Evolutionary conservation across 805 yeast genomes (phyloP), one percentile per base, ranked within the genome.

Genomic region (Yarrowia alimentaria): DNA sequence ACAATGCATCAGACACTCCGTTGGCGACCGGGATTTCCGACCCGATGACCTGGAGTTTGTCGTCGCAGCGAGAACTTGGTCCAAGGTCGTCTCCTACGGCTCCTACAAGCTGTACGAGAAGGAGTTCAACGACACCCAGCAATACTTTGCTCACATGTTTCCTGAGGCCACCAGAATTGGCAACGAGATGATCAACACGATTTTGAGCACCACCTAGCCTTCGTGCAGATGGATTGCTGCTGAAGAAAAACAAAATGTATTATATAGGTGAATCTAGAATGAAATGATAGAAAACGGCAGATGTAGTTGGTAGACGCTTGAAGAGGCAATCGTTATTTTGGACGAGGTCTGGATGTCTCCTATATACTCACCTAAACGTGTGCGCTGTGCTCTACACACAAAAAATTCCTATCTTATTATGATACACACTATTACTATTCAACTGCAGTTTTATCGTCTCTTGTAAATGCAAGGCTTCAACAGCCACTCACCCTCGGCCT

Each of bases 401-500:
- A n/a, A n/a, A n/a, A n/a, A n/a, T n/a, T n/a, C n/a, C n/a, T n/a
- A n/a, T n/a, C n/a, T n/a, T n/a, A n/a, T n/a, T n/a, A n/a, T n/a
- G n/a, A n/a, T n/a, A n/a, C n/a, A n/a, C n/a, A n/a, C n/a, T n/a
- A n/a, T n/a, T n/a, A n/a, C n/a, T n/a, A n/a, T n/a, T n/a, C n/a
- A n/a, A n/a, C n/a, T n/a, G n/a, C n/a, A n/a, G n/a, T n/a, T n/a
- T 19, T 34, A 86, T 59, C 96, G 77, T 69, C 95, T 78, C 65
- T 93, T 93, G 68, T 93, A 93, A 54, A 93, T 86, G 69, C 99
- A 93, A 3, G 99, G 99, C 65, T 91, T 93, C 57, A 93, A 73
- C 54, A 91, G 69, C 95, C 95, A 87, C 60, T 83, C 77, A 8
- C 95, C 95, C 33, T 47, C 42, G 6, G 51, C 21, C 40, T 32